These are phyloP conservation scores for Penicillium verhagenii DNA, from an alignment of 495 filamentous ascomycete genomes.

Conservation along the genomic window DNA sequence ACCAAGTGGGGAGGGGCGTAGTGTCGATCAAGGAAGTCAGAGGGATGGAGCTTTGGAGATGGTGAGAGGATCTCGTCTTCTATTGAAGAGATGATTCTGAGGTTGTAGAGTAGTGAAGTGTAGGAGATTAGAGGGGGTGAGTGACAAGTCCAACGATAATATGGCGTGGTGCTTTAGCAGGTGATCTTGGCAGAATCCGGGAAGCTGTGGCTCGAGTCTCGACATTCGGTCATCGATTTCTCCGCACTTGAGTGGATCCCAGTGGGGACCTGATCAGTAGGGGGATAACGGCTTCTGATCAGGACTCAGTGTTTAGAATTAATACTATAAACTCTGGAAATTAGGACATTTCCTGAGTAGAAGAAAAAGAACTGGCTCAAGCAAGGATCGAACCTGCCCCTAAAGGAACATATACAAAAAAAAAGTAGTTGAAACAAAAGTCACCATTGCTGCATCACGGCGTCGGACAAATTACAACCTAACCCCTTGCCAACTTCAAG, in stretches of 20 bases:
- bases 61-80: background rate
- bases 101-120: background rate
- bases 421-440: too few species aligned
- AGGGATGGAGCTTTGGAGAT: background rate
- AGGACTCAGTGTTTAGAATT: too few species aligned
- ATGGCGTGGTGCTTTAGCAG: background rate
- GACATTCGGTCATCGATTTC: background rate
- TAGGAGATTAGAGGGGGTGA: background rate
- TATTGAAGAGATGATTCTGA: background rate
- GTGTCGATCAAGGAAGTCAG: background rate
- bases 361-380: too few species aligned
- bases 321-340: too few species aligned
- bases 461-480: too few species aligned
- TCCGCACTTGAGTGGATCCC: background rate
- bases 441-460: too few species aligned
- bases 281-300: too few species aligned
- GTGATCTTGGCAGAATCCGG: slow-evolving; percentile 11
- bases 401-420: too few species aligned
- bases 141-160: background rate
- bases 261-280: background rate
- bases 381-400: too few species aligned
- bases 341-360: too few species aligned
- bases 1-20: background rate
- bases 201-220: background rate
- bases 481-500: too few species aligned